A percentile compares a stretch with the other conserved stretches of the same genome.
These are phyloP conservation scores for Metschnikowia reukaufii DNA, from an alignment of 805 yeast genomes.

Conservation along the genomic window DNA sequence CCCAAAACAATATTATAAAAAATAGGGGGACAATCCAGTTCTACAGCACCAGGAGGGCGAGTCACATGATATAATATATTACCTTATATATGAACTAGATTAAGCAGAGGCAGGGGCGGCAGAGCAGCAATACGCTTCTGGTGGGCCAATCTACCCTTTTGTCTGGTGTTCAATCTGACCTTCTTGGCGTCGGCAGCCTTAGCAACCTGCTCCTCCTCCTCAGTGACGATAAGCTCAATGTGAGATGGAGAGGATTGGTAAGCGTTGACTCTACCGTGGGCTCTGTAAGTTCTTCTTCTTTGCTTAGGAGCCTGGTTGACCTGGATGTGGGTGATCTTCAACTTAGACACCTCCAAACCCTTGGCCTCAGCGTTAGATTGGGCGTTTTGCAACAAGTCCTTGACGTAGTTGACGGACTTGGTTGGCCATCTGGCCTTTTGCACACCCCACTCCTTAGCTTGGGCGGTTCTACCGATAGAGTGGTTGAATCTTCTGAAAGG, in stretches of 20 bases:
- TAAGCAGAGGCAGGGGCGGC: constrained; percentile 16
- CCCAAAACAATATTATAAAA: no score
- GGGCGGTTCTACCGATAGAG: constrained; percentile 98
- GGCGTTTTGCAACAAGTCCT: constrained; percentile 95
- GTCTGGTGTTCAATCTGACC: constrained; percentile 84
- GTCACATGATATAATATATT: constrained; percentile 7
- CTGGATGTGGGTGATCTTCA: constrained; percentile 96
- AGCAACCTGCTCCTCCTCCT: constrained; percentile 89
- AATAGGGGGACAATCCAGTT: neutral
- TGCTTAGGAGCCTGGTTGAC: constrained; percentile 99
- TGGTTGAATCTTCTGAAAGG: constrained; percentile 98
- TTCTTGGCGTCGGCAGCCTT: constrained; percentile 74
- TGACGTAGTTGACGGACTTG: constrained; percentile 93
- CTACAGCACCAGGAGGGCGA: neutral
- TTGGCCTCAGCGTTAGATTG: constrained; percentile 96
- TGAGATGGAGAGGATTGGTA: constrained; percentile 99
- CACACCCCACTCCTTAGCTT: constrained; percentile 99
- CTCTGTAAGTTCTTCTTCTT: constrained; percentile 99
- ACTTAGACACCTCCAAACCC: constrained; percentile 94
- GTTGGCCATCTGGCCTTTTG: constrained; percentile 99
- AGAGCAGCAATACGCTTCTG: constrained; percentile 82
- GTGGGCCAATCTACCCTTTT: constrained; percentile 86
- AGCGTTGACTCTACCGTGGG: constrained; percentile 99
- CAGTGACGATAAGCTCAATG: constrained; percentile 96
- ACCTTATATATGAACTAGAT: constrained; percentile 11